Base-by-base conservation (phyloP, 352 stramenopile genomes). In the Phytophthora nicotianae region DNA sequence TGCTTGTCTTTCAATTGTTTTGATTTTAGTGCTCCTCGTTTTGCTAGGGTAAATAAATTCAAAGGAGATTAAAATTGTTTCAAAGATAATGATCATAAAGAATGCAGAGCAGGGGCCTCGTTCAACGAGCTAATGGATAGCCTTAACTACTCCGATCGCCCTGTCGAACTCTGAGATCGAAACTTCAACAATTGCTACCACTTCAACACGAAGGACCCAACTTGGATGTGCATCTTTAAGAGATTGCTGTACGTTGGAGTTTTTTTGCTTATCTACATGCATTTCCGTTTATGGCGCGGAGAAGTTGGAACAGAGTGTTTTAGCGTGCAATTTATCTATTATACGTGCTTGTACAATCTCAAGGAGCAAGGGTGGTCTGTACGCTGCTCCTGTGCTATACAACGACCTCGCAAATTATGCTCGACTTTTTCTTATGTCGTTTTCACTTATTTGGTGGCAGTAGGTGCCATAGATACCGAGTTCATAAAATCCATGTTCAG, bases 401-500 rank as follows among this genome's bases (percentile, higher is more conserved):
- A 50, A 13, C 23, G 47, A 42, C 11, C 16, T 27, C 16, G 24
- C 26, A 37, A 43, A 20, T 19, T 26, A 13, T 49, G 24, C 3
- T 40, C 33, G 29, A 5, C 3, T 26, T 20, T 37, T 40, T 17
- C 45, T 52, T 40, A 59, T 48, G 32, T 45, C 54, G 17, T 21
- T 33, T 46, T 20, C 48, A 40, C 33, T 70, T 65, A 70, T 33
- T 72, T 59, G 24, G 72, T 48, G 6, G 58, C 7, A 20, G 26
- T 65, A 29, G 59, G 20, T 13, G 62, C 69, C 35, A 79, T 47
- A 19, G 59, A 72, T 21, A 84, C 62, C 33, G 56, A 77, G 41
- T 75, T 74, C 67, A 95, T 72, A 62, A 95, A 95, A 72, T 93
- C 83, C 74, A 95, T 75, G 77, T 95, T 93, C 48, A 95, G 66